Base-by-base conservation (phyloP, 306 rosid genomes). In the Prinsepia uniflora region DNA sequence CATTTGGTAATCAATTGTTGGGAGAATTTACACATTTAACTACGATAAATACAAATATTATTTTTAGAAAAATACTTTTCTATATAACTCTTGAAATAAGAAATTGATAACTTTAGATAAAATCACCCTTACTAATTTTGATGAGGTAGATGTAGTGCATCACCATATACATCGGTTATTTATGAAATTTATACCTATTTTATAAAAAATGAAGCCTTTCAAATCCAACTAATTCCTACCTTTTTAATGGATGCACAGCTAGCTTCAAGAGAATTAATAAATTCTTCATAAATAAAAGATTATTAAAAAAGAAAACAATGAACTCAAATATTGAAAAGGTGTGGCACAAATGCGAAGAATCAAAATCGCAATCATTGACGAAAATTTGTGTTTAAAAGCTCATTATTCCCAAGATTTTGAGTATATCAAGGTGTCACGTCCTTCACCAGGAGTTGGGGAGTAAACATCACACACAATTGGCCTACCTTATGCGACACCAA, bases 381-480 rank as follows among this genome's bases (percentile, higher is more conserved):
- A 41, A 20, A 52, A 47, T n/a, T 30, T 10, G 45, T 41, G 42
- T 5, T 42, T 8, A 63, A 42, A 42, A 63, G 8, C 7, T 36
- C 14, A 9, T 5, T 8, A 4, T 41, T 42, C 6, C 60, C 12
- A 43, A 56, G 9, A n/a, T 55, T 14, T 8, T 4, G 36, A 20
- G 65, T 20, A 43, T 55, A 70, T 70, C 43, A 70, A 70, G 65
- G 43, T 56, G 74, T 70, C 74, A 44, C 7, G 74, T 70, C 74
- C 62, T 56, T 17, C 13, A 8, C 20, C 20, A 13, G 8, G 8
- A 1, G 22, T 41, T 69, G 52, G 73, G 50, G 47, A 30, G 71
- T 48, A 36, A 8, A 24, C 24, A 47, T 47, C 71, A 14, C 19
- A 1, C 6, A 67, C 10, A 48, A 48, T 48, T 44, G 30, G 59